Base-by-base conservation (phyloP, 805 yeast genomes). In the Monosporozyma siamensis region DNA sequence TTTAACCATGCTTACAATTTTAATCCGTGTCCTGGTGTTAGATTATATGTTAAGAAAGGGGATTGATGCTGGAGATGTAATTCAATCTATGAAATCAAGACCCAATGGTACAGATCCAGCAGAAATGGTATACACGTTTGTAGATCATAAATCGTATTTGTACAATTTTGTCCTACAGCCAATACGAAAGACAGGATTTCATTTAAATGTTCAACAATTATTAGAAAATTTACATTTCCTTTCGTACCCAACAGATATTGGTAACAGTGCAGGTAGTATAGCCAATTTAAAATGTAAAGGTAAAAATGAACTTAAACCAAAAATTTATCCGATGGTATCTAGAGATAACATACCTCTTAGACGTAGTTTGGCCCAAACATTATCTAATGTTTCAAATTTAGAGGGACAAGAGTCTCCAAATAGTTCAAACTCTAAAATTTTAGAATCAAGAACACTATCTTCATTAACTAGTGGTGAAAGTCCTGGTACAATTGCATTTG, bases 61-160 rank as follows among this genome's bases (percentile, higher is more conserved):
- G 12, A 12, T 78, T 44, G 82, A 88, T 2, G 24, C 11, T 4
- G 67, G 75, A 2, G 69, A 66, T 12, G 89, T 83, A 57, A 66
- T 86, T 36, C 62, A 68, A 18, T 17, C 44, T 78, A 80, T 49
- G 74, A 81, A 50, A 74, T 81, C 55, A 68, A 70, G 40, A 80
- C 77, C 55, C 68, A 6, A 31, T 18, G 35, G 35, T 31, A 11
- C 11, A 3, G 23, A 31, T 18, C 15, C 18, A 10, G 24, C 22
- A 17, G 21, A 25, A 10, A 17, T 37, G 32, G 31, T 26, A 66
- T 74, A 2, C 68, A 65, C n/a, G 89, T 82, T 57, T 67, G 35
- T 58, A 18, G 52, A 55, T 41, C 52, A 55, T 8, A 53, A 57
- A 21, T 56, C 61, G 1, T 44, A 42, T 9, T 21, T 49, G 9